A percentile compares a stretch with the other conserved stretches of the same genome.
These are phyloP conservation scores for apple (Malus domestica) DNA, from an alignment of 306 rosid genomes.

Conservation along the genomic window DNA sequence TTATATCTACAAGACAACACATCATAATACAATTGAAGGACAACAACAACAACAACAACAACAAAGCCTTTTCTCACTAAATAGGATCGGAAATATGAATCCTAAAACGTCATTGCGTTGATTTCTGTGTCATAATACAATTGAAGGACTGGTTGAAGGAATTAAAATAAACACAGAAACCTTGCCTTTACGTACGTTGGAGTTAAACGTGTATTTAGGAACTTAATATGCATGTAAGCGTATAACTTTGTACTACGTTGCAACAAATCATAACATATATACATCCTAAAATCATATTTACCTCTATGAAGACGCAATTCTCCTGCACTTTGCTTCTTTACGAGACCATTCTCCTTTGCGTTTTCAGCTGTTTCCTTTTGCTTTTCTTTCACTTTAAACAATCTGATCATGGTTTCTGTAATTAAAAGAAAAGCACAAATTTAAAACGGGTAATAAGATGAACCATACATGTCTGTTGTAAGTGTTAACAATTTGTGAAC, in stretches of 20 bases:
- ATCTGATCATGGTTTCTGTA: constrained; percentile 25
- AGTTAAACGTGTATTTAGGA: neutral
- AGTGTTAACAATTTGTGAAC: neutral
- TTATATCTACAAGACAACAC: constrained; percentile 23
- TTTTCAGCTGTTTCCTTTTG: constrained; percentile 27
- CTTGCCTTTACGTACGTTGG: neutral
- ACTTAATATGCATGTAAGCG: no score
- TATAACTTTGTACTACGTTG: neutral
- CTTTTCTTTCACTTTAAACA: constrained; percentile 43
- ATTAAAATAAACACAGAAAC: neutral
- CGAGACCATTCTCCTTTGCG: constrained; percentile 18
- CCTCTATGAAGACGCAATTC: constrained; percentile 45
- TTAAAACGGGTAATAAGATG: no score
- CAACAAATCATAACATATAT: neutral
- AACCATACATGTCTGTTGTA: neutral
- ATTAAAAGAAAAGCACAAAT: neutral
- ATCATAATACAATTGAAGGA: neutral
- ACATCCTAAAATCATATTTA: neutral
- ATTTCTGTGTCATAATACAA: no score
- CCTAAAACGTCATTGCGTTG: no score
- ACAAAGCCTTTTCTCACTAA: no score
- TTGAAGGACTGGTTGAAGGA: neutral
- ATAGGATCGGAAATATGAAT: no score
- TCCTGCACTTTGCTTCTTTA: constrained; percentile 38
- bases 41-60: no score